A percentile compares a stretch with the other conserved stretches of the same genome.
These are phyloP conservation scores for Jackrogersella minutella DNA, from an alignment of 495 filamentous ascomycete genomes.

Conservation along the genomic window DNA sequence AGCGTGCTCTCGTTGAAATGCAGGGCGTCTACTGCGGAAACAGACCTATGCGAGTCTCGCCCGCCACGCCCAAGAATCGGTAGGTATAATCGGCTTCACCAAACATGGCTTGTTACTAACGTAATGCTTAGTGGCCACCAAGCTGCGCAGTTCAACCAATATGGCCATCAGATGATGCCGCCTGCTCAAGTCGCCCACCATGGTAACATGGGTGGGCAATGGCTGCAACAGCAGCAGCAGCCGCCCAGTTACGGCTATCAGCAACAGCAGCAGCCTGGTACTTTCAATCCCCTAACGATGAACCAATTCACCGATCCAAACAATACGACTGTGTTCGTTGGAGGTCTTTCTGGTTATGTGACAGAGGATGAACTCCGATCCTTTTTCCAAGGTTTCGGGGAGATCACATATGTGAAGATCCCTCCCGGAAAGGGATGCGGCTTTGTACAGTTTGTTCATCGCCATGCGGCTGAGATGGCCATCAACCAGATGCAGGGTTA, in stretches of 20 bases:
- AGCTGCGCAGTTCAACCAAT: conserved; percentile 50
- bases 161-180: conserved; percentile 52
- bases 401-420: conserved; percentile 99
- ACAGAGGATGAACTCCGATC: conserved; percentile 99
- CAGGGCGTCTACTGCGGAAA: conserved; percentile 99
- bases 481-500: conserved; percentile 99
- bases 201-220: conserved; percentile 49
- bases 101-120: conserved; percentile 6
- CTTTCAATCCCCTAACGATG: conserved; percentile 72
- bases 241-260: conserved; percentile 65
- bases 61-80: conserved; percentile 91
- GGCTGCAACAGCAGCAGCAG: conserved; percentile 49
- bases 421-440: conserved; percentile 98
- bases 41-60: conserved; percentile 97
- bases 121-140: conserved; percentile 39
- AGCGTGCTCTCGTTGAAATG: conserved; percentile 95
- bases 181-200: conserved; percentile 48
- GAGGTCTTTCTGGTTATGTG: conserved; percentile 96
- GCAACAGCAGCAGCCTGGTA: conserved; percentile 25
- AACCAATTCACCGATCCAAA: conserved; percentile 99
- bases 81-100: conserved; percentile 31
- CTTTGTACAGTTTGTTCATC: conserved; percentile 99
- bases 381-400: conserved; percentile 99
- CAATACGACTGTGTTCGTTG: conserved; percentile 99
- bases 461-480: conserved; percentile 98